Percentiles rank a stretch among this genome's conserved stretches.
Conservation (phyloP, 305 asterid genomes). For the Solanum hybrid region DNA sequence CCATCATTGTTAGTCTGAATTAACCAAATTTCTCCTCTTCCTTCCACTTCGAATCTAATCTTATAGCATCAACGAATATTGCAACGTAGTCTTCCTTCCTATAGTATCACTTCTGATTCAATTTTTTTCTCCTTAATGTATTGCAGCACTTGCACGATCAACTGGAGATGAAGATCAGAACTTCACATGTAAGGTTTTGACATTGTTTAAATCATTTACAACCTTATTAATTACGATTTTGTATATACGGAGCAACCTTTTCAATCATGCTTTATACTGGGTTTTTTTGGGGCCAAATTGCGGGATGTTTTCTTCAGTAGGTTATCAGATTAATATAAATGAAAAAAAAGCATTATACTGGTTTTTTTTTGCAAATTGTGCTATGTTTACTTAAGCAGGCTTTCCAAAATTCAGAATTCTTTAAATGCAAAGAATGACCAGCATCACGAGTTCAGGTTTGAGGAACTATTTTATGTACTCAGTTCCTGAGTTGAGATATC, state of each 20-base stretch:
- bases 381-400: not conserved
- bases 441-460: not conserved
- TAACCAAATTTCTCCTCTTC: not conserved
- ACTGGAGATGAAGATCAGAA: slow-evolving; percentile 77
- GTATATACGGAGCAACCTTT: not conserved
- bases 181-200: slow-evolving; percentile 64
- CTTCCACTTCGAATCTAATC: not conserved
- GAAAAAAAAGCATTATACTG: not conserved
- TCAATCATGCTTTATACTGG: not conserved
- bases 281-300: not conserved
- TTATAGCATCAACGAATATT: not conserved
- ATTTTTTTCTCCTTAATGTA: slow-evolving; percentile 9
- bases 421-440: not conserved
- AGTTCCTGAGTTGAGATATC: not conserved
- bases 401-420: not conserved
- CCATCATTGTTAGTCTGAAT: not conserved
- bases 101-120: slow-evolving; percentile 2
- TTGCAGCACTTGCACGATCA: slow-evolving; percentile 86
- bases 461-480: not conserved
- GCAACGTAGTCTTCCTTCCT: not conserved
- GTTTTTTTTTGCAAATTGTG: not conserved
- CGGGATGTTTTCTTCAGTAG: not conserved
- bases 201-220: slow-evolving; percentile 1
- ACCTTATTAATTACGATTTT: not conserved
- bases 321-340: not conserved